These are phyloP conservation scores for Megacollybia platyphylla DNA, from an alignment of 1,284 basidiomycete genomes.

Conservation along the genomic window DNA sequence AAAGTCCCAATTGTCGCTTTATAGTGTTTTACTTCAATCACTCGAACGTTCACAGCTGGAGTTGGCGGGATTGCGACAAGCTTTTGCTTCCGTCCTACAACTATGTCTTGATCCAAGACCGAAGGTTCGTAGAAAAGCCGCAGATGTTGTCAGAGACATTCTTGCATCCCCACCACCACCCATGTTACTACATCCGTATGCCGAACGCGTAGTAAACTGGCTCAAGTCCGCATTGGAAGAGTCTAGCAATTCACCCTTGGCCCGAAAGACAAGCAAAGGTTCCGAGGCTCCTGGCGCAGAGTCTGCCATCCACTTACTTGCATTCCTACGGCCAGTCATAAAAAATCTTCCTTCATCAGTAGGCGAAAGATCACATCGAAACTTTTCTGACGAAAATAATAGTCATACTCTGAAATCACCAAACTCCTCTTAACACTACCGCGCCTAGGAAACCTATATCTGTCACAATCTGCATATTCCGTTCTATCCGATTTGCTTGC, in stretches of 20 bases:
- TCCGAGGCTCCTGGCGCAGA: conserved; percentile 55
- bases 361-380: conserved; percentile 16
- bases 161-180: conserved; percentile 69
- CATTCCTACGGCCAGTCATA: conserved; percentile 57
- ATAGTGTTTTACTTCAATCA: conserved; percentile 52
- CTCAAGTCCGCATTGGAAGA: conserved; percentile 55
- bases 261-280: conserved; percentile 47
- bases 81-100: conserved; percentile 70
- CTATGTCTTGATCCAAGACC: conserved; percentile 82
- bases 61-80: conserved; percentile 56
- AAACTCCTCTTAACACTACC: conserved; percentile 67
- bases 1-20: conserved; percentile 66
- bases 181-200: conserved; percentile 74
- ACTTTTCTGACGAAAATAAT: conserved; percentile 10
- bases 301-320: conserved; percentile 70
- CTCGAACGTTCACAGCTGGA: conserved; percentile 66
- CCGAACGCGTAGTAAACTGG: conserved; percentile 72
- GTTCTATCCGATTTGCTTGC: conserved; percentile 69
- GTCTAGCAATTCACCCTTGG: conserved; percentile 47
- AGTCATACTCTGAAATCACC: conserved; percentile 65
- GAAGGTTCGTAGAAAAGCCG: conserved; percentile 87
- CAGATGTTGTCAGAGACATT: conserved; percentile 74
- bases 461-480: conserved; percentile 75
- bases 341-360: conserved; percentile 55
- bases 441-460: conserved; percentile 71